Conservation (phyloP, 1,284 basidiomycete genomes). For the Rhodotorula sp. region DNA sequence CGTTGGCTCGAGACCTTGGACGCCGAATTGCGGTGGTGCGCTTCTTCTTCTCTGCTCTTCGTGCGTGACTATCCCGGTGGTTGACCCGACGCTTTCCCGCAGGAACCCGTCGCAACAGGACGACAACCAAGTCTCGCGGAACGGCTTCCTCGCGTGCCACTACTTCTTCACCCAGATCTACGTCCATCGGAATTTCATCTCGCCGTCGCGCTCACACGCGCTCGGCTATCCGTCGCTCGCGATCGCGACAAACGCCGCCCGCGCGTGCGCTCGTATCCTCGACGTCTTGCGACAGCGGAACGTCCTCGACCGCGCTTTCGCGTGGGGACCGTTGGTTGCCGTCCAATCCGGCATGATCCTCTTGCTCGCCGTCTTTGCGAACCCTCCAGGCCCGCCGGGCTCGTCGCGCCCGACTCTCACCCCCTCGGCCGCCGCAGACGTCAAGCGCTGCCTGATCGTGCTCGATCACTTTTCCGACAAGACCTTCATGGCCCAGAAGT, state of each 20-base stretch:
- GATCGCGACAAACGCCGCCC: conserved; percentile 42
- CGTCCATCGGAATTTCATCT: conserved; percentile 40
- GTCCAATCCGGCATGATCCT: conserved; percentile 66
- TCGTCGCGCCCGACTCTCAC: conserved; percentile 57
- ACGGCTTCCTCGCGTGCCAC: conserved; percentile 1
- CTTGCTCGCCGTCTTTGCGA: conserved; percentile 71
- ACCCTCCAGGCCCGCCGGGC: conserved; percentile 53
- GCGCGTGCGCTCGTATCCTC: conserved; percentile 38
- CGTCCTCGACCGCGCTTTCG: conserved; percentile 13
- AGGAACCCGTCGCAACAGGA: conserved; percentile 25
- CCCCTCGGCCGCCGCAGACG: conserved; percentile 62
- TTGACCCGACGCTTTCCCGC: neutral
- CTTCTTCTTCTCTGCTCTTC: neutral
- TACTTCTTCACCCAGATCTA: conserved; percentile 26
- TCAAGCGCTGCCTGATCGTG: conserved; percentile 66
- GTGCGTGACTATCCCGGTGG: too few relatives aligned
- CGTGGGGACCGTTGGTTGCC: conserved; percentile 18
- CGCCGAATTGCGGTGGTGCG: conserved; percentile 23
- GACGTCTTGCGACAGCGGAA: conserved; percentile 20
- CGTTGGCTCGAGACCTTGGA: conserved; percentile 33
- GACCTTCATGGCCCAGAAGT: conserved; percentile 21
- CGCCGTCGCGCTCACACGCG: conserved; percentile 31
- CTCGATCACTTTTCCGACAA: conserved; percentile 49
- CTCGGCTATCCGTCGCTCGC: conserved; percentile 46
- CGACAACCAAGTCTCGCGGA: neutral